Evolutionary conservation across 768 basidiomycete species (phyloP).

Genomic region (Trametes villosa): DNA sequence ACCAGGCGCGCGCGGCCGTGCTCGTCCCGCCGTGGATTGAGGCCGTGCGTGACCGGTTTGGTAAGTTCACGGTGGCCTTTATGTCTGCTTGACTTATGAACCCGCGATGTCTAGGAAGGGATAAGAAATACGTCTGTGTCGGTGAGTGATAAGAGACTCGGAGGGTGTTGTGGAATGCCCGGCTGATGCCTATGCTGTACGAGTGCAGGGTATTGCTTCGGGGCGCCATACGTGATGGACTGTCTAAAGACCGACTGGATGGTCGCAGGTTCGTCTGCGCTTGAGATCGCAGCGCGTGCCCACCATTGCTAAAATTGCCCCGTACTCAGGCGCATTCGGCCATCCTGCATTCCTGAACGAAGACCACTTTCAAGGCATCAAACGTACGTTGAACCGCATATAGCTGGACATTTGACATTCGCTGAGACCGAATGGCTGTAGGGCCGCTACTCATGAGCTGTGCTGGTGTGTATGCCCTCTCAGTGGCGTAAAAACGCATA

Average conservation of each 20-base stretch:
- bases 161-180: too few relatives aligned
- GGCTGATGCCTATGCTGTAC: background rate
- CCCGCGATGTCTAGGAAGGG: constrained; percentile 27
- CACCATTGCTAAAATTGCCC: background rate
- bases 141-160: constrained; percentile 4
- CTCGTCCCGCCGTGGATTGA: constrained; percentile 55
- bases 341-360: constrained; percentile 57
- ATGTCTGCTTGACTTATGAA: too few relatives aligned
- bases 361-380: constrained; percentile 51
- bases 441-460: constrained; percentile 60
- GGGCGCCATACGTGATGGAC: constrained; percentile 55
- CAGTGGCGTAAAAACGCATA: too few relatives aligned
- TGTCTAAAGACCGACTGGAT: constrained; percentile 49
- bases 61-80: constrained; percentile 32
- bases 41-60: constrained; percentile 52
- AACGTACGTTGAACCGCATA: constrained; percentile 40
- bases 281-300: background rate
- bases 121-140: constrained; percentile 23
- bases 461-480: too few relatives aligned
- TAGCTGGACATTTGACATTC: background rate
- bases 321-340: constrained; percentile 51
- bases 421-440: constrained; percentile 29
- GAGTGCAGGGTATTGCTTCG: constrained; percentile 59
- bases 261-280: constrained; percentile 45
- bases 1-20: constrained; percentile 40